Evolutionary conservation across 116 monocot species (phyloP).

Genomic region (Papilionanthe hybrid): DNA sequence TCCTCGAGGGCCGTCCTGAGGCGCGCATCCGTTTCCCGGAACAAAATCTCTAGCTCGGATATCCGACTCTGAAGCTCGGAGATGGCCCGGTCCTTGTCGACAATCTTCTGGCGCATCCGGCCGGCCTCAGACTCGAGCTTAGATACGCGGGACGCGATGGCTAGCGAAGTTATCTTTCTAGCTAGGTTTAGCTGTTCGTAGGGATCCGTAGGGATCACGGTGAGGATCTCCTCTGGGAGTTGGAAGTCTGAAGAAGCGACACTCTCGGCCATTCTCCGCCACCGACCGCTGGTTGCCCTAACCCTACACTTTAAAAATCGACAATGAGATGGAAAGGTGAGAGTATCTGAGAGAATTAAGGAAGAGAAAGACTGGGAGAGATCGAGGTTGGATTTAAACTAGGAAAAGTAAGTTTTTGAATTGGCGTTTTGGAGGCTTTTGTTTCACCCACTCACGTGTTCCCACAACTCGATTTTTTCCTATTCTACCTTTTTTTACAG

Average conservation of each 20-base stretch:
- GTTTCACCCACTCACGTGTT: too few relatives aligned
- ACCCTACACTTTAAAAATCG: neutral
- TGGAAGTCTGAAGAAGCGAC: constrained; percentile 34
- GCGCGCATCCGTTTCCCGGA: constrained; percentile 47
- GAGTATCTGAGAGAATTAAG: neutral
- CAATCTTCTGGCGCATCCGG: constrained; percentile 37
- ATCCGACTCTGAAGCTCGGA: constrained; percentile 52
- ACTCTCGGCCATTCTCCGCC: constrained; percentile 27
- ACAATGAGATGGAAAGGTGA: neutral
- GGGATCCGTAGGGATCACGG: constrained; percentile 81
- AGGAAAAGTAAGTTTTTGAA: neutral
- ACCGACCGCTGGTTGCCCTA: neutral
- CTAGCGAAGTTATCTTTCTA: constrained; percentile 87
- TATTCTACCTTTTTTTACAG: too few relatives aligned
- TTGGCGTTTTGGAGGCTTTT: neutral
- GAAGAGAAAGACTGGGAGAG: neutral
- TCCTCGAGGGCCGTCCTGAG: constrained; percentile 54
- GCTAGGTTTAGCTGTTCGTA: constrained; percentile 90
- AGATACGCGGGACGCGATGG: constrained; percentile 81
- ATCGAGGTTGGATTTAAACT: neutral
- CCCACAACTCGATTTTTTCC: too few relatives aligned
- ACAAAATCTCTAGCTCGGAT: constrained; percentile 32
- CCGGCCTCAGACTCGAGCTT: constrained; percentile 62
- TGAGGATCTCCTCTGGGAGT: constrained; percentile 70
- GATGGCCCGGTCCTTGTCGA: constrained; percentile 64